Conservation (phyloP, 2,329 filamentous ascomycete species). For the Orbilia oligospora region DNA sequence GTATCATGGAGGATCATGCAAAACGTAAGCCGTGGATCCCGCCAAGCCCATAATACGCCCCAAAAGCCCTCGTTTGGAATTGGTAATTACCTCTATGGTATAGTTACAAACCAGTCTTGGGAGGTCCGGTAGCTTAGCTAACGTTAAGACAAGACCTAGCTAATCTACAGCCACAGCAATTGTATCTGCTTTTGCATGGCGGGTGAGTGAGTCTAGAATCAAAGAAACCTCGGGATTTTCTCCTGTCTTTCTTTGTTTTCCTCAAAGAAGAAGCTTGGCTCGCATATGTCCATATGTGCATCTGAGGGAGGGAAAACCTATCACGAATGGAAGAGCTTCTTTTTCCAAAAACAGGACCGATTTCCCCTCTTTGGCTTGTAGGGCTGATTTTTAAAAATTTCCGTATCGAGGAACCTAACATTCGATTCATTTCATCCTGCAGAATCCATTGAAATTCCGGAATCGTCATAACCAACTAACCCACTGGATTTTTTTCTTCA, state of each 20-base stretch:
- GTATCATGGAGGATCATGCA: constrained; percentile 1
- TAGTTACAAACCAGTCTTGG: too few relatives aligned
- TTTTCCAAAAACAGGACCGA: neutral
- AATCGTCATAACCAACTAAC: too few relatives aligned
- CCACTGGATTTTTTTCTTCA: neutral
- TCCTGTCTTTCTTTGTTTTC: too few relatives aligned
- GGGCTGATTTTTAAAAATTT: neutral
- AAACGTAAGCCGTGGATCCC: constrained; percentile 8
- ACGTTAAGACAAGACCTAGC: neutral
- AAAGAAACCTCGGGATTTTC: constrained; percentile 1
- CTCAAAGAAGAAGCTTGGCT: neutral
- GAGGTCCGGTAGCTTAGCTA: too few relatives aligned
- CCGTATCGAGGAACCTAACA: neutral
- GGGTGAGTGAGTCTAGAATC: neutral
- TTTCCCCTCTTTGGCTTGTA: neutral
- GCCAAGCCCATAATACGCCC: constrained; percentile 2
- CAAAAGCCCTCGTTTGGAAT: too few relatives aligned
- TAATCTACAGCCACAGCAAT: constrained; percentile 1
- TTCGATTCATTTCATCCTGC: neutral
- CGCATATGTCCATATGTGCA: neutral
- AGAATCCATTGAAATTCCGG: neutral
- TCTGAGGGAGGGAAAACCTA: neutral
- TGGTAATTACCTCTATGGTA: too few relatives aligned
- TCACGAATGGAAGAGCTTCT: neutral
- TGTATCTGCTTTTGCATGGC: neutral